A percentile compares a stretch with the other conserved stretches of the same genome.
These are phyloP conservation scores for Zizania latifolia DNA, from an alignment of 176 grass and related monocot genomes.

Conservation along the genomic window DNA sequence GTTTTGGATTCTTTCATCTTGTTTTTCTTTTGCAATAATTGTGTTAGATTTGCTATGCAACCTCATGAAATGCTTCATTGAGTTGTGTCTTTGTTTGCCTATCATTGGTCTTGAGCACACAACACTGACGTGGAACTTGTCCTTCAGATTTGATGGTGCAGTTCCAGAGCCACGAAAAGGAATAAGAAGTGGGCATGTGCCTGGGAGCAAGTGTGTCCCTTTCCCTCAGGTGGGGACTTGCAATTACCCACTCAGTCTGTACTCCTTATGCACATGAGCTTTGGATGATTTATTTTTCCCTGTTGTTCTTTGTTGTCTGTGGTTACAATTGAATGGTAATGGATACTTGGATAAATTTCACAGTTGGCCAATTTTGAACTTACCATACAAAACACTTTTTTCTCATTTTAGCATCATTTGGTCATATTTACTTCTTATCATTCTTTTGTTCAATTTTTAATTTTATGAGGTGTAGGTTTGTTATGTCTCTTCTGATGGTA, in stretches of 20 bases:
- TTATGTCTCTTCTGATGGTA: neutral
- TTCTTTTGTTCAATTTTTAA: neutral
- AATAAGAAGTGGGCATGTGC: slow-evolving; percentile 82
- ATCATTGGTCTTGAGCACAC: slow-evolving; percentile 11
- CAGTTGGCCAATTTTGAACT: neutral
- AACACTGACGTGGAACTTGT: slow-evolving; percentile 32
- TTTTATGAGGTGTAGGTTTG: no score
- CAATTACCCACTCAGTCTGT: slow-evolving; percentile 7
- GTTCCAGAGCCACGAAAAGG: slow-evolving; percentile 92
- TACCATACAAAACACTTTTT: neutral
- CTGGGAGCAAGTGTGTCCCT: slow-evolving; percentile 92
- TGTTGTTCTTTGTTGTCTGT: neutral
- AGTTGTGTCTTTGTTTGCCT: neutral
- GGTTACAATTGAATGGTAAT: neutral
- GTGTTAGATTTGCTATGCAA: neutral
- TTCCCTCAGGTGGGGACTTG: slow-evolving; percentile 57
- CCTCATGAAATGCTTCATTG: neutral
- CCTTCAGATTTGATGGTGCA: slow-evolving; percentile 76
- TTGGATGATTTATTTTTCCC: neutral
- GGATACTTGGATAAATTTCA: neutral
- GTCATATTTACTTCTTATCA: neutral
- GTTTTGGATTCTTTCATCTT: neutral
- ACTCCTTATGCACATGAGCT: neutral
- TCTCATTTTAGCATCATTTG: neutral
- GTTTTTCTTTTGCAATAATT: neutral